phyloP scores from a whole-genome alignment of 306 rosid species.

The Cucumis melo region DNA sequence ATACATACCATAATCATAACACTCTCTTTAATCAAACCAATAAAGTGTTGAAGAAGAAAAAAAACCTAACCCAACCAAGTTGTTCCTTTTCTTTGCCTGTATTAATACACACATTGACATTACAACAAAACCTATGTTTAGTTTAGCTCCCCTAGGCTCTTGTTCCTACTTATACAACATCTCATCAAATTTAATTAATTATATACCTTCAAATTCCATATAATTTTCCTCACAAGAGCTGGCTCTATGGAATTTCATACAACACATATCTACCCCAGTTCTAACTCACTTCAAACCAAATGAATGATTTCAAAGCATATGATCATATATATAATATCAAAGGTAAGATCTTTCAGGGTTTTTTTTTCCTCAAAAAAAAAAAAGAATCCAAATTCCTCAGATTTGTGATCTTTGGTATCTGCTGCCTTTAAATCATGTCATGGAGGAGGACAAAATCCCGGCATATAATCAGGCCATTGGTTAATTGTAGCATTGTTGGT shows the following conservation, averaged over 20 bases:
- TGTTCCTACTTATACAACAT: background rate
- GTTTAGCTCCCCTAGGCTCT: background rate
- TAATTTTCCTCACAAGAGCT: too few relatives aligned
- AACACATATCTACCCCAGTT: background rate
- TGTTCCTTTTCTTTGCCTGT: background rate
- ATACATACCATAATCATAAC: background rate
- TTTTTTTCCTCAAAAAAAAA: background rate
- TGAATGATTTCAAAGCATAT: background rate
- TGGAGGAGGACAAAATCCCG: constrained; percentile 3
- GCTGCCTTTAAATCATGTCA: background rate
- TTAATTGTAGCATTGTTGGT: background rate
- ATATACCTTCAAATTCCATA: background rate
- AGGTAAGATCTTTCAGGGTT: background rate
- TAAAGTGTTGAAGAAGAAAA: background rate
- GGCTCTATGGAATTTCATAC: background rate
- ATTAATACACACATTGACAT: background rate
- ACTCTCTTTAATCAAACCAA: background rate
- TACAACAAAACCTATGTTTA: background rate
- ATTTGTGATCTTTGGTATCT: background rate
- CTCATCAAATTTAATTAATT: background rate
- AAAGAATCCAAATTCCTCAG: background rate
- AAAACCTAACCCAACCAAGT: background rate
- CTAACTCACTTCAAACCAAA: background rate
- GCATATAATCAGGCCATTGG: constrained; percentile 1
- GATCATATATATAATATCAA: background rate